Evolutionary conservation across 2,329 filamentous ascomycete species (phyloP).

Genomic region (Sporothrix protearum): DNA sequence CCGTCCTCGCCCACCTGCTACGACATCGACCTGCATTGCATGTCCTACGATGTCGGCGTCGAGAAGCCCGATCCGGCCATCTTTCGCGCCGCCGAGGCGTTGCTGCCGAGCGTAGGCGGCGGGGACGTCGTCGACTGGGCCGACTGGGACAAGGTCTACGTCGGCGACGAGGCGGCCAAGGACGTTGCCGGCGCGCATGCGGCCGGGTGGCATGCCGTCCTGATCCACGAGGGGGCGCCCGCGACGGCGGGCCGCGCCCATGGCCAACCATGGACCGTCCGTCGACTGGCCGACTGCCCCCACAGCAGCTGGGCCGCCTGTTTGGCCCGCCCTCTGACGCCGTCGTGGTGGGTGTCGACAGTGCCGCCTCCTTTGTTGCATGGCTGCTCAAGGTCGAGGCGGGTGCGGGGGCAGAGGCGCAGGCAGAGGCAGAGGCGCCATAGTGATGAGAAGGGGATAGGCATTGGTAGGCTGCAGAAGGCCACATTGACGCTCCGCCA

Average conservation of each 20-base stretch:
- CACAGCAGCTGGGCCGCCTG: not conserved
- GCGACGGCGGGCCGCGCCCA: not conserved
- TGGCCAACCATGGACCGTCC: too few species aligned
- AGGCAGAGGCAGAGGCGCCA: not conserved
- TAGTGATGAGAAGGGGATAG: not conserved
- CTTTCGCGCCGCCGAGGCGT: constrained; percentile 51
- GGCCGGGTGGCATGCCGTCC: constrained; percentile 26
- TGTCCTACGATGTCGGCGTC: constrained; percentile 60
- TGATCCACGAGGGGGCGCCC: not conserved
- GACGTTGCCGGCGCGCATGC: constrained; percentile 24
- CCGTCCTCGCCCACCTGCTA: constrained; percentile 6
- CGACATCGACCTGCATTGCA: constrained; percentile 54
- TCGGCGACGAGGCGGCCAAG: constrained; percentile 28
- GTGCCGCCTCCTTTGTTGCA: constrained; percentile 6
- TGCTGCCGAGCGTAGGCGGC: constrained; percentile 31
- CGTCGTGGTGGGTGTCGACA: not conserved
- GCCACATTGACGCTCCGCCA: not conserved
- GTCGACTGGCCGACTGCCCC: not conserved
- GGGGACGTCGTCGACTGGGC: not conserved
- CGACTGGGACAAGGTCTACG: constrained; percentile 26
- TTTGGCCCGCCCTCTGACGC: not conserved
- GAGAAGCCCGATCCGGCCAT: constrained; percentile 58
- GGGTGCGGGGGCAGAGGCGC: too few species aligned
- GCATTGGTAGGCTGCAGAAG: too few species aligned
- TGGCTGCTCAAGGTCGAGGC: constrained; percentile 1